phyloP scores from a whole-genome alignment of 129 eudicot genomes.

The Arctium lappa region DNA sequence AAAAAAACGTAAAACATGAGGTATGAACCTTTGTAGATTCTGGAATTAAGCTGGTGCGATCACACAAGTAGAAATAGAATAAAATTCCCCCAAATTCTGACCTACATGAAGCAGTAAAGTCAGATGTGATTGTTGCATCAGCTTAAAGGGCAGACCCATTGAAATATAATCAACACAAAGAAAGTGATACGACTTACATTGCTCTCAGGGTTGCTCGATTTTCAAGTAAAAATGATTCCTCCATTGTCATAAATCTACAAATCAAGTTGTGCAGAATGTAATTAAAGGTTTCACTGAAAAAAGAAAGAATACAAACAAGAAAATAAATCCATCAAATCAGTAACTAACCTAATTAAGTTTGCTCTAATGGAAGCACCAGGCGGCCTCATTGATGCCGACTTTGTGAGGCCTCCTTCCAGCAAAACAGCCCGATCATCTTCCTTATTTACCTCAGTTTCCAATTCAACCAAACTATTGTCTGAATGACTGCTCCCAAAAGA shows the following conservation, averaged over 20 bases:
- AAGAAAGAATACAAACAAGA: background rate
- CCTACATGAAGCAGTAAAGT: constrained; percentile 42
- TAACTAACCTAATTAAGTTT: constrained; percentile 63
- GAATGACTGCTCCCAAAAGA: constrained; percentile 60
- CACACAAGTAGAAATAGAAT: constrained; percentile 88
- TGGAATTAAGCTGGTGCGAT: constrained; percentile 76
- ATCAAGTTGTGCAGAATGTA: constrained; percentile 19
- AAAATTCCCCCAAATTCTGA: constrained; percentile 93
- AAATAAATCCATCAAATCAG: background rate
- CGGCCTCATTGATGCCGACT: constrained; percentile 63
- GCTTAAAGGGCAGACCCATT: background rate
- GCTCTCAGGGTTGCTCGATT: constrained; percentile 84
- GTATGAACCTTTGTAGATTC: constrained; percentile 73
- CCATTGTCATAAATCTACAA: constrained; percentile 83
- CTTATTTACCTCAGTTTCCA: constrained; percentile 49
- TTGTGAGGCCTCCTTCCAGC: constrained; percentile 89
- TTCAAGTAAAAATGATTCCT: constrained; percentile 85
- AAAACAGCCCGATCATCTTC: constrained; percentile 85
- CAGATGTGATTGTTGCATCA: constrained; percentile 14
- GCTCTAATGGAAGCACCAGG: constrained; percentile 56
- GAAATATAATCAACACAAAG: constrained; percentile 1
- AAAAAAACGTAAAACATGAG: constrained; percentile 3
- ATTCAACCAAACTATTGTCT: constrained; percentile 77
- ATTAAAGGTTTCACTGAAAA: background rate
- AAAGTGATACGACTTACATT: constrained; percentile 53